Conservation (phyloP, 179 eudicot species). For the Sideroxylon spinosum region DNA sequence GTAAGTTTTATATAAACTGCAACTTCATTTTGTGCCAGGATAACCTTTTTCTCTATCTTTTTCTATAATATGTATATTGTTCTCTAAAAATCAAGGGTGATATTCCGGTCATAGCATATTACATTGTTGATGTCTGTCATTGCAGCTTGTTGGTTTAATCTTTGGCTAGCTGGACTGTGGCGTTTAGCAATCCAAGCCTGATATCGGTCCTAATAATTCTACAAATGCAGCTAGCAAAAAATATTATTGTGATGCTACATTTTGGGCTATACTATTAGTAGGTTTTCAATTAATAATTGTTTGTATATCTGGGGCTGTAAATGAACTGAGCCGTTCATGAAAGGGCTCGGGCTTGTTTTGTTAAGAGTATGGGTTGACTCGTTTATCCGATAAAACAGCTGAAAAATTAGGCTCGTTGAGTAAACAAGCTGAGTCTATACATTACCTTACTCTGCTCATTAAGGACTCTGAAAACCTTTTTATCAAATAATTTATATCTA, state of each 20-base stretch:
- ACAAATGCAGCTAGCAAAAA: background rate
- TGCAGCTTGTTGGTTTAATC: background rate
- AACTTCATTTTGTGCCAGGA: background rate
- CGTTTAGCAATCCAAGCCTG: conserved; percentile 6
- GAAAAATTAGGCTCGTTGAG: too few relatives aligned
- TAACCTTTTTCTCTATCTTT: background rate
- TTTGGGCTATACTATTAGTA: background rate
- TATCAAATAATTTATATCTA: too few relatives aligned
- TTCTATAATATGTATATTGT: background rate
- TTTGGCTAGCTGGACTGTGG: background rate
- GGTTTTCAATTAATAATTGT: background rate
- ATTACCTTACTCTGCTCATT: too few relatives aligned
- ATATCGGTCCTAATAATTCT: background rate
- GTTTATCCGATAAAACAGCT: too few relatives aligned
- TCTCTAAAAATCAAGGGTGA: background rate
- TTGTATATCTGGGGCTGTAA: too few relatives aligned
- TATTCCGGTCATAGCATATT: too few relatives aligned
- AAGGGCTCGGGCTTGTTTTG: too few relatives aligned
- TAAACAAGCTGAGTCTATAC: too few relatives aligned
- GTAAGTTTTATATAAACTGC: conserved; percentile 17
- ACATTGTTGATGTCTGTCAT: too few relatives aligned
- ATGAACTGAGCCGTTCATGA: too few relatives aligned
- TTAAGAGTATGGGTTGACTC: too few relatives aligned
- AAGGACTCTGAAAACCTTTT: too few relatives aligned
- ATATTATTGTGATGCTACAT: background rate